phyloP scores from a whole-genome alignment of 2,329 filamentous ascomycete genomes.

The Septoria petroselini region DNA sequence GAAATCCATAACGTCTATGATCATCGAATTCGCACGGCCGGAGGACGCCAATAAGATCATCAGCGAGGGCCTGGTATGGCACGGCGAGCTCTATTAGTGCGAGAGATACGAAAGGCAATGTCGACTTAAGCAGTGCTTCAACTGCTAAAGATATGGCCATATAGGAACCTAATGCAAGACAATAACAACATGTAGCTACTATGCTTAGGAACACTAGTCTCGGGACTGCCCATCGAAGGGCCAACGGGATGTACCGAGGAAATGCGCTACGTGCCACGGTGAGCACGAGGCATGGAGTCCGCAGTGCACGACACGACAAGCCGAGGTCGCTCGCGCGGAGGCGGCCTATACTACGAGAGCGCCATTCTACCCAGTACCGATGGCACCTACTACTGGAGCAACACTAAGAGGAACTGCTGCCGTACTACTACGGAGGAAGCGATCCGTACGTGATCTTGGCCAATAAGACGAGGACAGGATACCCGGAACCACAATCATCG shows the following conservation, averaged over 20 bases:
- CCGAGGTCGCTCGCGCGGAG: neutral
- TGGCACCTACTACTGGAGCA: neutral
- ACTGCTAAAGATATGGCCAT: too few relatives aligned
- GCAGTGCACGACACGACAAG: neutral
- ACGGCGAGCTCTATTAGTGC: too few relatives aligned
- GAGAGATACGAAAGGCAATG: too few relatives aligned
- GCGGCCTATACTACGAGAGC: neutral
- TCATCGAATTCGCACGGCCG: too few relatives aligned
- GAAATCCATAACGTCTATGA: too few relatives aligned
- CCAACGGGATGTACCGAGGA: constrained; percentile 5
- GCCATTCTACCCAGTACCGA: neutral
- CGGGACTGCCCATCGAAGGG: constrained; percentile 5
- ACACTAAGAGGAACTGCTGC: neutral
- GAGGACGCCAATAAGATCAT: too few relatives aligned
- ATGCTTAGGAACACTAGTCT: constrained; percentile 11
- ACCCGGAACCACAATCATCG: neutral
- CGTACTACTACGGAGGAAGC: constrained; percentile 5
- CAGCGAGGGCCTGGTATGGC: too few relatives aligned
- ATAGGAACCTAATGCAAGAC: constrained; percentile 11
- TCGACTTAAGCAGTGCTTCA: too few relatives aligned
- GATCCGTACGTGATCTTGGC: neutral
- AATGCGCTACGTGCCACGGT: constrained; percentile 6
- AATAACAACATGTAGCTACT: constrained; percentile 13
- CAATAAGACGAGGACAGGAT: constrained; percentile 3
- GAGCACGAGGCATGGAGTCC: constrained; percentile 12